These are phyloP conservation scores for Paraphoma sp. DNA, from an alignment of 2,329 filamentous ascomycete species.

Conservation along the genomic window DNA sequence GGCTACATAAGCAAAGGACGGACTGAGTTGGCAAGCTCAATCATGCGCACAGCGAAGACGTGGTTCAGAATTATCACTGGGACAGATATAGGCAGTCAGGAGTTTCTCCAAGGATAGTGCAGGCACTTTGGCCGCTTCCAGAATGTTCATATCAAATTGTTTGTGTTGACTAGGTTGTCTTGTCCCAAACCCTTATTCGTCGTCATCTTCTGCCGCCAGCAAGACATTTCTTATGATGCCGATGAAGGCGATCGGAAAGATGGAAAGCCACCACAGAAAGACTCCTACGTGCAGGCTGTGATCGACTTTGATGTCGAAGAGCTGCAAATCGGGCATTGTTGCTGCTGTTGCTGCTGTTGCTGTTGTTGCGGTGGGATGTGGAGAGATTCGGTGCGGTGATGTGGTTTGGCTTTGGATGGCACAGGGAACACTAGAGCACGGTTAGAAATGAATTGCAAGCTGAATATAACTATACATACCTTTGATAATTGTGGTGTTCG, in stretches of 20 bases:
- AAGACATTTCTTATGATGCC: not conserved
- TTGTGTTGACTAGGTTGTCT: not conserved
- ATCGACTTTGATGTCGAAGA: not conserved
- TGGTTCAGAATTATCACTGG: slow-evolving; percentile 30
- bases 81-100: slow-evolving; percentile 21
- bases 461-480: not conserved
- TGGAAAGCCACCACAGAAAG: too few relatives aligned
- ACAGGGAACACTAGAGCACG: not conserved
- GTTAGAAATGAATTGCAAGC: not conserved
- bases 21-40: slow-evolving; percentile 11
- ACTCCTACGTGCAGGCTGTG: too few relatives aligned
- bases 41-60: slow-evolving; percentile 15
- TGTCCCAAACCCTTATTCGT: not conserved
- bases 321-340: not conserved
- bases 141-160: not conserved
- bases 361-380: not conserved
- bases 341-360: not conserved
- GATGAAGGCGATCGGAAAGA: not conserved
- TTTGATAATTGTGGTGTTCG: not conserved
- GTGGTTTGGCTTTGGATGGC: not conserved
- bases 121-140: not conserved
- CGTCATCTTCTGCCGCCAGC: not conserved
- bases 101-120: slow-evolving; percentile 15
- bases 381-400: not conserved
- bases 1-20: slow-evolving; percentile 19